Percentiles rank a stretch among this genome's conserved stretches.
Evolutionary conservation across 148 eudicot species (phyloP).

Genomic region (Bassia scoparia): DNA sequence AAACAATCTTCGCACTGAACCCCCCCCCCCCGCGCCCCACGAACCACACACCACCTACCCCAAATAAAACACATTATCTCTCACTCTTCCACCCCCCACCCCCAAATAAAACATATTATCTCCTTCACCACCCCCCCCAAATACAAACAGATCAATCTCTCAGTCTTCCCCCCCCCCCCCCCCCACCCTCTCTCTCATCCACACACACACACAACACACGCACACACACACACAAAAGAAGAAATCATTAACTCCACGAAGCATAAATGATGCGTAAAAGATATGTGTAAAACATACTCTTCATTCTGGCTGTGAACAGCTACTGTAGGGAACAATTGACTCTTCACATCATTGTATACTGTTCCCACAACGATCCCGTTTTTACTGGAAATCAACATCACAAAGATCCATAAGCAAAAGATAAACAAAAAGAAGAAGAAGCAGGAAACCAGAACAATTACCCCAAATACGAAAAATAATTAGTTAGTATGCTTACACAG

Average conservation of each 20-base stretch:
- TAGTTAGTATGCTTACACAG: slow-evolving; percentile 14
- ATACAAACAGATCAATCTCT: no score
- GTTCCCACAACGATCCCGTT: slow-evolving; percentile 71
- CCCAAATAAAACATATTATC: no score
- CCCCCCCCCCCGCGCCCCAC: no score
- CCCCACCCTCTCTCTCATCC: no score
- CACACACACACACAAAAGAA: no score
- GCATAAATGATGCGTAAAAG: not conserved
- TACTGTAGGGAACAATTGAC: slow-evolving; percentile 76
- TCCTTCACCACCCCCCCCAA: no score
- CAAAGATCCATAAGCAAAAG: slow-evolving; percentile 15
- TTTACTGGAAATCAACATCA: slow-evolving; percentile 48
- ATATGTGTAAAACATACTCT: slow-evolving; percentile 57
- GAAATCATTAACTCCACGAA: not conserved
- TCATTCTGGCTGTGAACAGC: slow-evolving; percentile 97
- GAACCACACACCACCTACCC: no score
- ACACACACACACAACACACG: no score
- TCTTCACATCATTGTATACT: slow-evolving; percentile 69
- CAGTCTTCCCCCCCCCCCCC: no score
- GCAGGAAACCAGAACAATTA: not conserved
- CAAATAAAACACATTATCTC: no score
- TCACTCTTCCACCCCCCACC: no score
- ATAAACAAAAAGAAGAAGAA: not conserved
- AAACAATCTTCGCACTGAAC: no score
- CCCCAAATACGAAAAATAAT: slow-evolving; percentile 4